Percentiles rank a stretch among this genome's conserved stretches.
Evolutionary conservation across 495 filamentous ascomycete species (phyloP).

Genomic region (Hypomontagnella monticulosa): DNA sequence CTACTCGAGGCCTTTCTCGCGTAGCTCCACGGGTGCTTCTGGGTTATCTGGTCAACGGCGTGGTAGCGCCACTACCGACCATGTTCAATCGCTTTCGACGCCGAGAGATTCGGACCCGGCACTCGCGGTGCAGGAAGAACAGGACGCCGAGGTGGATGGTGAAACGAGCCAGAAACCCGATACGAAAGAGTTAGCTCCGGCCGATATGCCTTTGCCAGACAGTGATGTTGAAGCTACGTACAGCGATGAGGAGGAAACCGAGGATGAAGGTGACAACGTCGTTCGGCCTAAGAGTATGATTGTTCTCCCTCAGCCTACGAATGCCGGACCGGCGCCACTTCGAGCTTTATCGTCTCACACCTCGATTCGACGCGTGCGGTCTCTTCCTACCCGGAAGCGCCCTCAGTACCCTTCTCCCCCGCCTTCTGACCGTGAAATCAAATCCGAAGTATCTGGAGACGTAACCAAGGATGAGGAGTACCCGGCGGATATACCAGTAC

Average conservation of each 20-base stretch:
- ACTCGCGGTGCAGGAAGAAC: constrained; percentile 19
- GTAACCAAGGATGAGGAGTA: constrained; percentile 1
- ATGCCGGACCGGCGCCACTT: neutral
- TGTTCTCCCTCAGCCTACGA: constrained; percentile 27
- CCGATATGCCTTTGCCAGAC: constrained; percentile 66
- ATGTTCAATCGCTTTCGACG: constrained; percentile 9
- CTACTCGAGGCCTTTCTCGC: constrained; percentile 52
- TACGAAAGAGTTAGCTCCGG: constrained; percentile 65
- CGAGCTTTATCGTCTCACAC: constrained; percentile 12
- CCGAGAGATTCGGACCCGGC: constrained; percentile 25
- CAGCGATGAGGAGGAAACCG: constrained; percentile 67
- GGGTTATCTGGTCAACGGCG: constrained; percentile 47
- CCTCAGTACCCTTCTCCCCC: constrained; percentile 64
- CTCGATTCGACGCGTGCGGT: constrained; percentile 32
- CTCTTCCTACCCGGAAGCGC: constrained; percentile 57
- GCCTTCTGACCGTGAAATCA: constrained; percentile 37
- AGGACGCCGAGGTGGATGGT: constrained; percentile 10
- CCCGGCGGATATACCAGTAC: neutral
- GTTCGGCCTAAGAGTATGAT: constrained; percentile 63
- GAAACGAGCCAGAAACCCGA: constrained; percentile 37
- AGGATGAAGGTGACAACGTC: constrained; percentile 55
- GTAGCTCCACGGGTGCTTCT: constrained; percentile 46
- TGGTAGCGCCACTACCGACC: constrained; percentile 48
- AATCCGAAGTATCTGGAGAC: neutral
- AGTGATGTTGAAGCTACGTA: constrained; percentile 71